A percentile compares a stretch with the other conserved stretches of the same genome.
These are phyloP conservation scores for Pilobolus umbonatus DNA, from an alignment of 192 early-diverging fungal genomes.

Conservation along the genomic window DNA sequence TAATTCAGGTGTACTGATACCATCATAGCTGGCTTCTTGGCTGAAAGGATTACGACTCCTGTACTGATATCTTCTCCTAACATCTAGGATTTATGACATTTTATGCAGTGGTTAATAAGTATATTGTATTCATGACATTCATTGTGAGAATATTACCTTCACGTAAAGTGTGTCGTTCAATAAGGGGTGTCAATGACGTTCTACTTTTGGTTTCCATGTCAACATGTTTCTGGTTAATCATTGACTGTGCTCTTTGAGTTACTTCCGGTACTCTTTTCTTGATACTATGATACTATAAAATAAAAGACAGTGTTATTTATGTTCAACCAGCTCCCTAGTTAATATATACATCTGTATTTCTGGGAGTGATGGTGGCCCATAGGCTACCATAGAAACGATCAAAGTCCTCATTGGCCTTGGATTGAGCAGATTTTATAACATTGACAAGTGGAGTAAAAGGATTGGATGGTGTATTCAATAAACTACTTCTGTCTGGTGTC, in stretches of 20 bases:
- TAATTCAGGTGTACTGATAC: constrained; percentile 4
- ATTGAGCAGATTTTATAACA: background rate
- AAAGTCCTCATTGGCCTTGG: constrained; percentile 8
- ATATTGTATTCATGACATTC: background rate
- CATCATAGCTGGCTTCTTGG: constrained; percentile 2
- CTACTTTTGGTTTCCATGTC: background rate
- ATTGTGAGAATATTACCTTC: constrained; percentile 6
- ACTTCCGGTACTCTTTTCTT: background rate
- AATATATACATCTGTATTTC: background rate
- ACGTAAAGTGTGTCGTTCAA: constrained; percentile 1
- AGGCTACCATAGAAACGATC: constrained; percentile 8
- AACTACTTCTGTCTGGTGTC: background rate
- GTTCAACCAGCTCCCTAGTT: background rate
- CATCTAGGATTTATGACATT: background rate
- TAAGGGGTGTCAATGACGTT: constrained; percentile 11
- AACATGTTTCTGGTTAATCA: background rate
- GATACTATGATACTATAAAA: background rate
- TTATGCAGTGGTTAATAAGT: background rate
- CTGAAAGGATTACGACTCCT: background rate
- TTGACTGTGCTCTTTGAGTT: background rate
- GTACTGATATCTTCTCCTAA: background rate
- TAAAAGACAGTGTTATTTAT: background rate
- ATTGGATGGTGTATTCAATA: background rate
- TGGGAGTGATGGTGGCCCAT: constrained; percentile 4
- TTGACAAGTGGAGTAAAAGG: background rate